Evolutionary conservation across 2,329 filamentous ascomycete species (phyloP), one percentile per base, ranked within the genome.

Genomic region (Juglanconis sp.): DNA sequence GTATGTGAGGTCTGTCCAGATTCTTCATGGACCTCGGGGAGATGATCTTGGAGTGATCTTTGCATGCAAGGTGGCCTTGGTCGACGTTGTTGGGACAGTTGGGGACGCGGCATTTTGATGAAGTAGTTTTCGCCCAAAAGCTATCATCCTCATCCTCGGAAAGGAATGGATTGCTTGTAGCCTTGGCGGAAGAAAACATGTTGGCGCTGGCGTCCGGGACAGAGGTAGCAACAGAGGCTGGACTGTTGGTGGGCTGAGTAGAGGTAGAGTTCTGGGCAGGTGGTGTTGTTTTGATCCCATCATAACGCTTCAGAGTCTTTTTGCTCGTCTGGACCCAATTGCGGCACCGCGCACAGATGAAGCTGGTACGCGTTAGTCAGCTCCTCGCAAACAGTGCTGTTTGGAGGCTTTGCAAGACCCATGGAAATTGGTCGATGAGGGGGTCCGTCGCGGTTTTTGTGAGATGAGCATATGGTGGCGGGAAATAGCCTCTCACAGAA

Each of bases 111-210:
- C 61, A 63, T 46, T 57, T 61, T 24, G 58, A 48, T 24, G 46
- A 48, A 48, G 17, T 30, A 24, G 46, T 34, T 49, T 8, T 61
- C 51, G 56, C 61, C 58, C 57, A 51, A 36, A 49, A 53, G 51
- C 47, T 62, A 24, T 51, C 52, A 8, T 53, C 55, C 8, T 40
- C 46, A n/a, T 51, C 34, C 47, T 61, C 32, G 34, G 55, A 31
- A 55, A 57, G 55, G 15, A 63, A 63, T 4, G 61, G 61, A 17
- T 63, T 63, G n/a, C 35, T 49, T 30, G 50, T 46, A 49, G 24
- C 34, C 24, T 34, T 44, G 31, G 13, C 46, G 44, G 55, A 51
- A 6, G 47, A 11, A 9, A 51, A 31, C 55, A 57, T 57, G 4
- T 52, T 47, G 36, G 48, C 55, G 17, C 11, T 48, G 46, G 46